phyloP scores from a whole-genome alignment of 768 basidiomycete species.

The Agrocybe praecox region DNA sequence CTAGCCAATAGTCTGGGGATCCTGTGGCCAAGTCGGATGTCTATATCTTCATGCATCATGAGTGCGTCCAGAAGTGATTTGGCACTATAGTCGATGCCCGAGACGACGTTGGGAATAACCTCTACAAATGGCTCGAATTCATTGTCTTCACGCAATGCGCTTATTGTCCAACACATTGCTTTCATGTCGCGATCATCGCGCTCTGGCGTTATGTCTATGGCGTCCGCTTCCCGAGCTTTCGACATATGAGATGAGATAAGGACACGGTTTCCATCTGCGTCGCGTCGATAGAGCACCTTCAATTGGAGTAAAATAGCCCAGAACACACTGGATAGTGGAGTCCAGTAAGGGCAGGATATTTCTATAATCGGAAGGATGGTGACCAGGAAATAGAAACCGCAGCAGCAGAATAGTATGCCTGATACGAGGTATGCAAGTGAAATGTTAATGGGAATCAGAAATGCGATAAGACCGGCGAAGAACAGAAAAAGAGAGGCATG shows the following conservation, averaged over 20 bases:
- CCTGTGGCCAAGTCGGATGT: constrained; percentile 33
- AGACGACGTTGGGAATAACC: constrained; percentile 35
- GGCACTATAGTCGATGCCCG: constrained; percentile 39
- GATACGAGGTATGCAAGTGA: constrained; percentile 33
- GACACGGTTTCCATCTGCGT: constrained; percentile 18
- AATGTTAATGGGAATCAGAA: constrained; percentile 39
- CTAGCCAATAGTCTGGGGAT: constrained; percentile 34
- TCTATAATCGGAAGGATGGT: constrained; percentile 34
- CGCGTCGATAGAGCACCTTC: constrained; percentile 24
- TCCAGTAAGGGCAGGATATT: constrained; percentile 36
- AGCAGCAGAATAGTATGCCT: constrained; percentile 29
- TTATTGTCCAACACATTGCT: constrained; percentile 41
- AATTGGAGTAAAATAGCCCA: constrained; percentile 30
- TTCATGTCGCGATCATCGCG: constrained; percentile 41
- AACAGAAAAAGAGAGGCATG: constrained; percentile 53
- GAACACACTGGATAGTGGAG: constrained; percentile 32
- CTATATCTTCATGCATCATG: constrained; percentile 29
- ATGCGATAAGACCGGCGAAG: constrained; percentile 48
- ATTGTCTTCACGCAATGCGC: constrained; percentile 32
- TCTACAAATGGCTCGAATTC: constrained; percentile 39
- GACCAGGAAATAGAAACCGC: constrained; percentile 29
- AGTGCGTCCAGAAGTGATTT: constrained; percentile 36
- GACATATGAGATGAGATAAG: constrained; percentile 24
- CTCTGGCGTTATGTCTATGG: constrained; percentile 30
- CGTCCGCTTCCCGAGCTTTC: constrained; percentile 34